Percentiles rank a stretch among this genome's conserved stretches.
phyloP scores from a whole-genome alignment of 2,329 filamentous ascomycete species.

The Neonectria faginata region DNA sequence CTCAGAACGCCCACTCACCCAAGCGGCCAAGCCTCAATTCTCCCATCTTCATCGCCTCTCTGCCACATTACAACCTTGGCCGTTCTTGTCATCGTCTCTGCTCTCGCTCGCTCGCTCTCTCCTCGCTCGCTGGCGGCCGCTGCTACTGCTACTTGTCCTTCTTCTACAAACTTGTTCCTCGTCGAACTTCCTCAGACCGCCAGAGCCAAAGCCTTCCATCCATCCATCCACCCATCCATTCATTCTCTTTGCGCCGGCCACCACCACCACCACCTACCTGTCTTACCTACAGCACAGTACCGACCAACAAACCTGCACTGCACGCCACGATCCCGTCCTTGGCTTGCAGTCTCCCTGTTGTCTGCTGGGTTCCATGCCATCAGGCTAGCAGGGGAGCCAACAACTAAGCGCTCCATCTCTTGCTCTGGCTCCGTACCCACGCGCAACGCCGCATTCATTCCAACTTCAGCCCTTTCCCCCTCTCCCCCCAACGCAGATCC shows the following conservation, averaged over 20 bases:
- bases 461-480: slow-evolving; percentile 44
- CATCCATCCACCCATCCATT: too few species aligned
- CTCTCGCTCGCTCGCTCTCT: too few species aligned
- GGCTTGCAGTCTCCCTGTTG: slow-evolving; percentile 31
- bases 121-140: slow-evolving; percentile 8
- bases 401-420: slow-evolving; percentile 40
- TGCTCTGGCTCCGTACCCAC: slow-evolving; percentile 41
- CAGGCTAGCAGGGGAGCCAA: slow-evolving; percentile 40
- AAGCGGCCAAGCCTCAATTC: slow-evolving; percentile 39
- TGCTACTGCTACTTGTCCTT: slow-evolving; percentile 4
- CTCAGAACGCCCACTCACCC: slow-evolving; percentile 29
- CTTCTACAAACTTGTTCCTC: slow-evolving; percentile 14
- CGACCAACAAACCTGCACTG: slow-evolving; percentile 5
- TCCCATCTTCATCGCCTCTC: slow-evolving; percentile 36
- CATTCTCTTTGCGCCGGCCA: slow-evolving; percentile 20
- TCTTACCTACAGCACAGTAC: neutral
- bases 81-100: slow-evolving; percentile 12
- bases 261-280: neutral
- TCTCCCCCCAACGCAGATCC: slow-evolving; percentile 34
- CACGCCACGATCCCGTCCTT: slow-evolving; percentile 36
- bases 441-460: slow-evolving; percentile 42
- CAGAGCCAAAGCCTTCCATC: neutral
- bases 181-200: slow-evolving; percentile 7
- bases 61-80: slow-evolving; percentile 37
- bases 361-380: slow-evolving; percentile 31